Percentiles rank a stretch among this genome's conserved stretches.
Conservation (phyloP, 2,329 filamentous ascomycete genomes). For the Apiospora phragmitis region DNA sequence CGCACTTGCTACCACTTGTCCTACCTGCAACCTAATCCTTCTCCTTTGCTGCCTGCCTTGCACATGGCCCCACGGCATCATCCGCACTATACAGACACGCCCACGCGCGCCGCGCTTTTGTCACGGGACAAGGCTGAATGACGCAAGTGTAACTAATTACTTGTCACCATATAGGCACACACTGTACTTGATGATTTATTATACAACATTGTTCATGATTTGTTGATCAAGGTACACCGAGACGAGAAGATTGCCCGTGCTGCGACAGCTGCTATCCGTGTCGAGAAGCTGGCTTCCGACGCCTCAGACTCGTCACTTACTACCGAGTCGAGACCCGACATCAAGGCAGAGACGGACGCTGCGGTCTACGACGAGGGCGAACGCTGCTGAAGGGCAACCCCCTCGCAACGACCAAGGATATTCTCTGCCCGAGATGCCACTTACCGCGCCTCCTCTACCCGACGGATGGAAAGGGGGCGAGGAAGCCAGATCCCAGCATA, state of each 20-base stretch:
- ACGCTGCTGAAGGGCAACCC: constrained; percentile 72
- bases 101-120: background rate
- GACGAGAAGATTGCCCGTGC: constrained; percentile 76
- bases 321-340: constrained; percentile 54
- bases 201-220: constrained; percentile 75
- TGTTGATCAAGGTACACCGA: constrained; percentile 73
- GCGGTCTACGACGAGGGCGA: constrained; percentile 69
- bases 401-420: constrained; percentile 68
- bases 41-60: background rate
- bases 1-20: constrained; percentile 9
- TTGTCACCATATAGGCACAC: constrained; percentile 45
- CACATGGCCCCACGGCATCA: constrained; percentile 5
- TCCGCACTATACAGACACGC: background rate
- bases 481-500: constrained; percentile 64
- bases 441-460: constrained; percentile 73
- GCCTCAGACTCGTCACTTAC: constrained; percentile 50
- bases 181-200: constrained; percentile 73
- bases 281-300: constrained; percentile 62
- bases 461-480: constrained; percentile 67
- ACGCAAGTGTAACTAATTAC: background rate
- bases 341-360: constrained; percentile 65
- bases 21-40: constrained; percentile 10
- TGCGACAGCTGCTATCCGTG: constrained; percentile 62
- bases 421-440: constrained; percentile 73
- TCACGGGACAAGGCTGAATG: background rate